Percentiles rank a stretch among this genome's conserved stretches.
Conservation (phyloP, 805 yeast species). For the Candida hispaniensis region DNA sequence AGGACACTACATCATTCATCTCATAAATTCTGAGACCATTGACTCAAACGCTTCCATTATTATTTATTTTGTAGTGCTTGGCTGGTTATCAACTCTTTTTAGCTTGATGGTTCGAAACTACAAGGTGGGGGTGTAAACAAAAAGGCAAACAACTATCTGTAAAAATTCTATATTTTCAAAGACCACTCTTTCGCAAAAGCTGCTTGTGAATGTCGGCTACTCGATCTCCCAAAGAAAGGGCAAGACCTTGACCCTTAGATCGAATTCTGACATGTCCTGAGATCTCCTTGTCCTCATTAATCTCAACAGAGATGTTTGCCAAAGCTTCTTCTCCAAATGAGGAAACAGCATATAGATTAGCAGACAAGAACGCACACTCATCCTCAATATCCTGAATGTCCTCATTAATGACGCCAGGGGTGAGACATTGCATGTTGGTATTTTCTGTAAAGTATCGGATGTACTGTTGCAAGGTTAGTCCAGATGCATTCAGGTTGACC, state of each 20-base stretch:
- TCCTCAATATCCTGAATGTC: slow-evolving; percentile 23
- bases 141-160: too few relatives aligned
- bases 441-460: slow-evolving; percentile 64
- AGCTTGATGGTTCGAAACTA: too few relatives aligned
- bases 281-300: slow-evolving; percentile 59
- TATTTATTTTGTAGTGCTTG: too few relatives aligned
- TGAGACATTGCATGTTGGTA: slow-evolving; percentile 89
- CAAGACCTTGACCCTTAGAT: slow-evolving; percentile 96
- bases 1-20: too few relatives aligned
- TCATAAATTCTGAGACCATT: too few relatives aligned
- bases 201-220: slow-evolving; percentile 63
- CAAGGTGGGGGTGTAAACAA: too few relatives aligned
- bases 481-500: slow-evolving; percentile 50
- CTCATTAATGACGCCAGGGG: slow-evolving; percentile 86
- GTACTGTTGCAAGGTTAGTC: slow-evolving; percentile 58
- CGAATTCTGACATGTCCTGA: slow-evolving; percentile 94
- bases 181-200: slow-evolving; percentile 13
- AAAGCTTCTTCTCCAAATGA: slow-evolving; percentile 96
- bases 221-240: slow-evolving; percentile 86
- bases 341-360: slow-evolving; percentile 83
- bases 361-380: slow-evolving; percentile 81
- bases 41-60: too few relatives aligned
- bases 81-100: too few relatives aligned
- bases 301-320: slow-evolving; percentile 90
- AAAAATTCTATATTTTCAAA: too few relatives aligned